Base-by-base conservation (phyloP, 2,329 filamentous ascomycete genomes). In the Remersonia thermophila region DNA sequence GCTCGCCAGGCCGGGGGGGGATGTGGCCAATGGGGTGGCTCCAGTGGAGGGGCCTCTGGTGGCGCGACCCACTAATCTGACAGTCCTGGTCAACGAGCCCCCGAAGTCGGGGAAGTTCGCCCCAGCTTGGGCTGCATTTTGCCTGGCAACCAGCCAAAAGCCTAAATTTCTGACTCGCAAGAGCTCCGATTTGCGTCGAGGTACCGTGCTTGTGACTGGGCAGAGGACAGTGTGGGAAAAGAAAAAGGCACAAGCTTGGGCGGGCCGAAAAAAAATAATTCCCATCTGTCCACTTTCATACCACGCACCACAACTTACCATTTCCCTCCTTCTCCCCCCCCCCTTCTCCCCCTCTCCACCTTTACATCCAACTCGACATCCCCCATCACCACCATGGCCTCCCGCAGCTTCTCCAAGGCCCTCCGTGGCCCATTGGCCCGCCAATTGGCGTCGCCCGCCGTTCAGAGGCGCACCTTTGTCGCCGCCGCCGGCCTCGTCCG, bases 391-490 rank as follows among this genome's bases (percentile, higher is more conserved):
- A 73, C 61, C 67, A 87, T 89, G 83, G 80, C 83, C 60, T 83
- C 82, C 55, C 73, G 80, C 66, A 76, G 66, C 66, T 70, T 85
- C 68, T 72, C 72, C 55, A 77, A 73, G 68, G 70, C 74, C 57
- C 63, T 80, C 53, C 73, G 75, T 57, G 66, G 67, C 51, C 69
- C 71, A 54, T 59, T 77, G 61, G 67, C 71, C 55, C 74, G 73
- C 61, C 75, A 79, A 63, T 64, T 78, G 61, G 67, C 63, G 52
- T 63, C 71, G 47, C 71, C 75, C 49, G 66, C 66, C 49, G 61
- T 68, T 39, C 71, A 74, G 66, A 69, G 71, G 59, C 73, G 75
- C 57, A 71, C 73, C 45, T 75, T 78, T 53, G 64, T 74, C 46
- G 68, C 70, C 55, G 73, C 72, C 50, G 61, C 73, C 52, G 69